Conservation (phyloP, 331 rosid genomes). For the Quercus tomentella region DNA sequence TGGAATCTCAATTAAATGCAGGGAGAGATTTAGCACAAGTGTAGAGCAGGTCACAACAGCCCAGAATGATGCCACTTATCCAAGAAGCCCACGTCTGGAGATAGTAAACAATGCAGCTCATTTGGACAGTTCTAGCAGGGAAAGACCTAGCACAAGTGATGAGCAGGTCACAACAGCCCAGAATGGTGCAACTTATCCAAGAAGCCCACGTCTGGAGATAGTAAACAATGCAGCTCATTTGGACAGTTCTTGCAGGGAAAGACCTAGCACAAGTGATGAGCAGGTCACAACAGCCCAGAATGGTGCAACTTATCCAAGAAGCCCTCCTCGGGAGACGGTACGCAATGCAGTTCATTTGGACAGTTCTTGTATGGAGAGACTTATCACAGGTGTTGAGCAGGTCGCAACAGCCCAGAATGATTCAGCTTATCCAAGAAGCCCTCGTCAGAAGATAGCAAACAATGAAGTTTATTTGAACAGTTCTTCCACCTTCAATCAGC, state of each 20-base stretch:
- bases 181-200: constrained; percentile 16
- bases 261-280: constrained; percentile 28
- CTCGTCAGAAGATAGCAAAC: constrained; percentile 10
- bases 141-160: constrained; percentile 33
- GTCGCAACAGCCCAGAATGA: constrained; percentile 21
- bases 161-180: constrained; percentile 21
- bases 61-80: constrained; percentile 19
- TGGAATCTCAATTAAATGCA: constrained; percentile 15
- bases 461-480: background rate
- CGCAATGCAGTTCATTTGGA: constrained; percentile 2
- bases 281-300: constrained; percentile 10
- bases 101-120: background rate
- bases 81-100: constrained; percentile 13
- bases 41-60: constrained; percentile 15
- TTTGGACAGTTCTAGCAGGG: constrained; percentile 41
- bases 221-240: background rate
- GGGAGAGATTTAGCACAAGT: constrained; percentile 51
- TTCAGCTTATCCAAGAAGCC: constrained; percentile 10
- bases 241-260: constrained; percentile 49
- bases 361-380: constrained; percentile 50
- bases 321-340: background rate
- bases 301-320: constrained; percentile 20
- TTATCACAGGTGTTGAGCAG: constrained; percentile 25
- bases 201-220: constrained; percentile 2
- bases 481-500: constrained; percentile 15